Evolutionary conservation across 2,329 filamentous ascomycete species (phyloP).

Genomic region (Zopfia rhizophila): DNA sequence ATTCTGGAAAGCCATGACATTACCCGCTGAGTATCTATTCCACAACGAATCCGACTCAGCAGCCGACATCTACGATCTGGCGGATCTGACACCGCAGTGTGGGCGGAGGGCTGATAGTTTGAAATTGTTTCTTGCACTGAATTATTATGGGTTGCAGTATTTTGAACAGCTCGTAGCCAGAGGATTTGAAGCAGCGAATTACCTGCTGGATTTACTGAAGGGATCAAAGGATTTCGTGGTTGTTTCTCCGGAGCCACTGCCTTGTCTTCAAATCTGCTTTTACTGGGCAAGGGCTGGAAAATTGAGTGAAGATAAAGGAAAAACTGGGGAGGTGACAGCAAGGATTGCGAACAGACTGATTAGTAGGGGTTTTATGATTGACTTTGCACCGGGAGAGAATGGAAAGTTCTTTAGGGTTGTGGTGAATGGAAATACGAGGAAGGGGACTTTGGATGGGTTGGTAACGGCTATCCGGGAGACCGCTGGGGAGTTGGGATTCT

Average conservation of each 20-base stretch:
- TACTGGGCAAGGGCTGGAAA: constrained; percentile 75
- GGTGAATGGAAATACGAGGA: constrained; percentile 70
- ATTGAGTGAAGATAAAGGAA: constrained; percentile 56
- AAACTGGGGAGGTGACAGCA: constrained; percentile 67
- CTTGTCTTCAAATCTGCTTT: constrained; percentile 93
- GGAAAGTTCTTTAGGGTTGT: constrained; percentile 77
- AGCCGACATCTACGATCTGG: constrained; percentile 81
- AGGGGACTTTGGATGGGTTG: constrained; percentile 70
- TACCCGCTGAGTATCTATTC: constrained; percentile 80
- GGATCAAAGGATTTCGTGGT: constrained; percentile 71
- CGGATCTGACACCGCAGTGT: constrained; percentile 92
- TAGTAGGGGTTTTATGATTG: constrained; percentile 73
- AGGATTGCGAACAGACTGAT: constrained; percentile 66
- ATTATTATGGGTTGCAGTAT: constrained; percentile 83
- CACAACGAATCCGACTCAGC: constrained; percentile 52
- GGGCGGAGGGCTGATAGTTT: constrained; percentile 85
- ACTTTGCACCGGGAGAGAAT: constrained; percentile 69
- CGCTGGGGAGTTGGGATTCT: constrained; percentile 47
- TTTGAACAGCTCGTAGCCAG: constrained; percentile 72
- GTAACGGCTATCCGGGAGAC: constrained; percentile 67
- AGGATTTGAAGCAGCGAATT: constrained; percentile 76
- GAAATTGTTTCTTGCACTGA: constrained; percentile 89
- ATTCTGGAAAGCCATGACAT: constrained; percentile 86
- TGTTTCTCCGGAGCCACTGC: constrained; percentile 77
- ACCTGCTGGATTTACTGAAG: constrained; percentile 72